Percentiles rank a stretch among this genome's conserved stretches.
Evolutionary conservation across 257 asterid genomes (phyloP).

Genomic region (Echium plantagineum): DNA sequence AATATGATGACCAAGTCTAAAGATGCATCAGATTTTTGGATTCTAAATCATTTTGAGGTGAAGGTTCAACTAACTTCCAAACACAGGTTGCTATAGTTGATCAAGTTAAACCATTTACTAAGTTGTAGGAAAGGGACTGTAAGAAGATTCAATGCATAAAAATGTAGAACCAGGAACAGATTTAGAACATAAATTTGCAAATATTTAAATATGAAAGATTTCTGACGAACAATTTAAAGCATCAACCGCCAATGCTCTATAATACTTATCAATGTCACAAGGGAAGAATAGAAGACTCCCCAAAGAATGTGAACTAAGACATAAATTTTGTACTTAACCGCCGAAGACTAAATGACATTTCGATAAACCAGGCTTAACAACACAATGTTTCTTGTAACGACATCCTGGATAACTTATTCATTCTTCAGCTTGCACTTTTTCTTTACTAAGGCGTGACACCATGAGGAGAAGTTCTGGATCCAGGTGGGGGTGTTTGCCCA

Average conservation of each 20-base stretch:
- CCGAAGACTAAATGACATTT: not conserved
- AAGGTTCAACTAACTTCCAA: not conserved
- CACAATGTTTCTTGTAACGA: not conserved
- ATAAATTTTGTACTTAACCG: conserved; percentile 7
- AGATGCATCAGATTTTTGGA: not conserved
- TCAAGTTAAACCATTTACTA: not conserved
- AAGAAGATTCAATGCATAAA: too few relatives aligned
- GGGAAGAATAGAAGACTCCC: conserved; percentile 19
- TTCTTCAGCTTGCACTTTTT: not conserved
- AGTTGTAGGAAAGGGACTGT: not conserved
- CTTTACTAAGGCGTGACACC: conserved; percentile 40
- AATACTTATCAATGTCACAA: conserved; percentile 27
- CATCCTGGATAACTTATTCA: not conserved
- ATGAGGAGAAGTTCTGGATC: conserved; percentile 51
- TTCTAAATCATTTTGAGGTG: too few relatives aligned
- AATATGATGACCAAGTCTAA: not conserved
- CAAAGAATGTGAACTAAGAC: conserved; percentile 22
- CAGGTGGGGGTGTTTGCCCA: conserved; percentile 69
- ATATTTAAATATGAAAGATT: not conserved
- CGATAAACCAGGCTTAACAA: not conserved
- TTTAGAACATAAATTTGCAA: not conserved
- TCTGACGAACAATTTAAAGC: conserved; percentile 20
- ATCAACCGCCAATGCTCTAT: conserved; percentile 18
- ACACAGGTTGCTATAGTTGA: not conserved
- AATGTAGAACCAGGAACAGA: too few relatives aligned